phyloP scores from a whole-genome alignment of 345 rosid species.

The Eucalyptus sp. region DNA sequence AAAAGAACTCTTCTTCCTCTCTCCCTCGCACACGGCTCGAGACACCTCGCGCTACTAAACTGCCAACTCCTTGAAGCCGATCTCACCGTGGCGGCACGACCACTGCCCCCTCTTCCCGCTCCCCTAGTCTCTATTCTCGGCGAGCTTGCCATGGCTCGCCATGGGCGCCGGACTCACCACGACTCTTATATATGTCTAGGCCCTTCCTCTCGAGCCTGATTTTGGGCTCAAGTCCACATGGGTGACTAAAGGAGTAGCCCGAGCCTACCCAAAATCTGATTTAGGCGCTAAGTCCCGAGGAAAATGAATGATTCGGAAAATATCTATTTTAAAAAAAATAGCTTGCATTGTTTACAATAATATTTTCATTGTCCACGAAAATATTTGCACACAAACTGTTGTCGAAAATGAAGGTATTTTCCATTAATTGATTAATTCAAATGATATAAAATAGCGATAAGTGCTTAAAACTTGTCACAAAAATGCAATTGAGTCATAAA shows the following conservation, averaged over 20 bases:
- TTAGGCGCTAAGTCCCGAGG: accelerated
- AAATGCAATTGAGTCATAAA: no score
- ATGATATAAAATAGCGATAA: no score
- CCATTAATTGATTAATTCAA: background rate
- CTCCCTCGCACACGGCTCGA: background rate
- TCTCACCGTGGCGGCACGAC: background rate
- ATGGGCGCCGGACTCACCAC: background rate
- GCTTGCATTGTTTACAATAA: no score
- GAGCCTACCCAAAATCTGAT: background rate
- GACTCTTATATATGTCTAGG: background rate
- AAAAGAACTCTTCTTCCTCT: background rate
- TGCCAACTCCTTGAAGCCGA: background rate
- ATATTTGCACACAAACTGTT: no score
- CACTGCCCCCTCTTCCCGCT: background rate
- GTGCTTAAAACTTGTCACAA: no score
- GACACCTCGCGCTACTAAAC: background rate
- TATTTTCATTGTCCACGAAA: background rate
- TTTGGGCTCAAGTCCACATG: background rate
- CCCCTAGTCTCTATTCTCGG: background rate
- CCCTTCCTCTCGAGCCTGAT: background rate
- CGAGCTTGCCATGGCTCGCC: background rate
- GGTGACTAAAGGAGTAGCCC: background rate
- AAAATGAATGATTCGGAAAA: no score
- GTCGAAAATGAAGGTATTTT: accelerated
- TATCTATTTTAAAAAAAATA: no score